These are phyloP conservation scores for Hemisphaericaspora nanyangensis DNA, from an alignment of 805 yeast genomes.

Conservation along the genomic window DNA sequence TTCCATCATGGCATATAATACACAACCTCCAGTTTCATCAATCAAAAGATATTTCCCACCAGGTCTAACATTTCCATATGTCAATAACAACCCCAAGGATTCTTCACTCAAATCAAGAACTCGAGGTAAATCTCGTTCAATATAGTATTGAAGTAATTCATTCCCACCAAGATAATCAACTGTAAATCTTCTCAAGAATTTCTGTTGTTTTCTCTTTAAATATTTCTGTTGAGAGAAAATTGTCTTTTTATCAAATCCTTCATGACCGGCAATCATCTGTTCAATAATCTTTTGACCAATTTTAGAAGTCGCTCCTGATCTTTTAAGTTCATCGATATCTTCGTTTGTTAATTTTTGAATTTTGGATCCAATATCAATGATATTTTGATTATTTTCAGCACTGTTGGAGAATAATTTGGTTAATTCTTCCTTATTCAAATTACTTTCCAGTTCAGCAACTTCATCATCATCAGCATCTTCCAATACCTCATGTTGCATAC, in stretches of 20 bases:
- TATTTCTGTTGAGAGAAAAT: slow-evolving; percentile 89
- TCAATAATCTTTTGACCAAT: slow-evolving; percentile 77
- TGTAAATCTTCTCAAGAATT: slow-evolving; percentile 81
- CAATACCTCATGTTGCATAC: slow-evolving; percentile 23
- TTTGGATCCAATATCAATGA: slow-evolving; percentile 62
- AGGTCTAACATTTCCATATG: slow-evolving; percentile 77
- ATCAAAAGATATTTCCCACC: slow-evolving; percentile 86
- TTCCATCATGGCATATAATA: slow-evolving; percentile 82
- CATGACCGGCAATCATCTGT: slow-evolving; percentile 78
- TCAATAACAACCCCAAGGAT: slow-evolving; percentile 71
- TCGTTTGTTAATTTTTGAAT: slow-evolving; percentile 70
- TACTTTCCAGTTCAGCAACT: slow-evolving; percentile 32
- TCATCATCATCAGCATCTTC: slow-evolving; percentile 26
- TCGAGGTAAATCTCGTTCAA: slow-evolving; percentile 70
- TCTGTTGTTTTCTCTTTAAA: slow-evolving; percentile 84
- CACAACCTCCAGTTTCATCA: slow-evolving; percentile 94
- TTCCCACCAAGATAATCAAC: slow-evolving; percentile 72
- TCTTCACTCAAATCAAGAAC: slow-evolving; percentile 84
- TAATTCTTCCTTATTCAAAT: slow-evolving; percentile 34
- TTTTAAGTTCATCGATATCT: slow-evolving; percentile 84
- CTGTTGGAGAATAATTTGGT: slow-evolving; percentile 37
- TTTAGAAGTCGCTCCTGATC: slow-evolving; percentile 56
- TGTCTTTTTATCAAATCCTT: slow-evolving; percentile 84
- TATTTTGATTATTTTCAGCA: slow-evolving; percentile 61
- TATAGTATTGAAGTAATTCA: slow-evolving; percentile 65